Base-by-base conservation (phyloP, 345 rosid genomes). In the Bretschneidera sinensis region DNA sequence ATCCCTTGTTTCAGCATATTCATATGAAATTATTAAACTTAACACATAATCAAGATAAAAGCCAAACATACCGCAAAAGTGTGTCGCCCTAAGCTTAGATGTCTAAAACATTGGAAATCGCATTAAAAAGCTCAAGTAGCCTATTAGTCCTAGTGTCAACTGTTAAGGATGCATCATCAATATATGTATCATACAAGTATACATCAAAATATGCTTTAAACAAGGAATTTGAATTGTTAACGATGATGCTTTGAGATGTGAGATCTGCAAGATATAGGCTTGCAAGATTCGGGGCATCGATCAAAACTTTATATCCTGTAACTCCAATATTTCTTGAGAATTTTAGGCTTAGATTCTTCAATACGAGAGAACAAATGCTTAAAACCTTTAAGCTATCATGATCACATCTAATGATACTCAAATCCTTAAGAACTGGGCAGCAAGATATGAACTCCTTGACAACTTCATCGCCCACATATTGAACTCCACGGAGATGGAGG, bases 211-310 rank as follows among this genome's bases (percentile, higher is more conserved):
- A 51, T 34, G 64, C 69, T 22, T 70, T 59, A 4, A 68, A 57
- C 13, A 8, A 59, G 23, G 74, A 55, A 15, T 48, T 69, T 25
- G 64, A 53, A 48, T 0, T 58, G 22, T 59, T 60, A 45, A 70
- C 47, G 23, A 64, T 7, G 21, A 59, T 64, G 58, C 24, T 71
- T 16, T 65, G 57, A 54, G 66, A 64, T 20, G 9, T 39, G 51
- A 54, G 66, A 64, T 71, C 66, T 2, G 39, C 17, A 7, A 64
- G 66, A 35, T 3, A 48, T 70, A 71, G 10, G 28, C 6, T 54
- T 43, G 54, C 66, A 24, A 71, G 70, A 15, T 21, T 65, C 21
- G 70, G 74, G 49, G 70, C 70, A 59, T 64, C 54, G 14, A 71
- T 34, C 18, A 19, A 47, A 54, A 71, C 65, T 45, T 1, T 48